phyloP scores from a whole-genome alignment of 331 rosid genomes.

The Malus hybrid region DNA sequence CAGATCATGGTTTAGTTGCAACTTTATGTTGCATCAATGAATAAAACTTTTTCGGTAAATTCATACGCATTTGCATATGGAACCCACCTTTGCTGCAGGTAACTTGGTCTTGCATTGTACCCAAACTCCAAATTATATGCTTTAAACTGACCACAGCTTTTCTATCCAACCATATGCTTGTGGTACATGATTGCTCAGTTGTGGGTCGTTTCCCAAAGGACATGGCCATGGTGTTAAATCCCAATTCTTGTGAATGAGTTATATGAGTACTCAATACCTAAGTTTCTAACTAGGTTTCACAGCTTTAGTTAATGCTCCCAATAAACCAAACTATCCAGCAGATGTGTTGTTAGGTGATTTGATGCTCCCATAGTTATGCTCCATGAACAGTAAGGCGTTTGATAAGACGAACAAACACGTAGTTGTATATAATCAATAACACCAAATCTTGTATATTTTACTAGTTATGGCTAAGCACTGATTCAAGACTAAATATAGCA shows the following conservation, averaged over 20 bases:
- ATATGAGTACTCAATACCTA: background rate
- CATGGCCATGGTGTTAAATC: background rate
- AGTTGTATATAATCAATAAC: no score
- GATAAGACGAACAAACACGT: no score
- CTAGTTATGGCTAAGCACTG: no score
- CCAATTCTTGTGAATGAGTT: background rate
- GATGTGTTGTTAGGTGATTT: no score
- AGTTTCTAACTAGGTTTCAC: background rate
- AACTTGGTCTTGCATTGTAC: background rate
- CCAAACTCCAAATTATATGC: background rate
- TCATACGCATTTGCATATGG: background rate
- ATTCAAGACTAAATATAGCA: no score
- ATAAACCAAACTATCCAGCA: background rate
- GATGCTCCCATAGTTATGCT: no score
- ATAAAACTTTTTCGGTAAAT: background rate
- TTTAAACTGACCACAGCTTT: background rate
- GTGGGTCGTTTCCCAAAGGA: background rate
- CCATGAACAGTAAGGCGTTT: no score
- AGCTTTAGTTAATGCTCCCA: no score
- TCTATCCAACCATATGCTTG: conserved; percentile 11
- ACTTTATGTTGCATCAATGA: conserved; percentile 12
- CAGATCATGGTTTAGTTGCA: background rate
- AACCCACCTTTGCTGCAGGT: conserved; percentile 9
- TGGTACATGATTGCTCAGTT: conserved; percentile 10
- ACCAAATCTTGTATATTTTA: no score